Evolutionary conservation across 2,329 filamentous ascomycete species (phyloP).

Genomic region (Talaromyces verruculosus): DNA sequence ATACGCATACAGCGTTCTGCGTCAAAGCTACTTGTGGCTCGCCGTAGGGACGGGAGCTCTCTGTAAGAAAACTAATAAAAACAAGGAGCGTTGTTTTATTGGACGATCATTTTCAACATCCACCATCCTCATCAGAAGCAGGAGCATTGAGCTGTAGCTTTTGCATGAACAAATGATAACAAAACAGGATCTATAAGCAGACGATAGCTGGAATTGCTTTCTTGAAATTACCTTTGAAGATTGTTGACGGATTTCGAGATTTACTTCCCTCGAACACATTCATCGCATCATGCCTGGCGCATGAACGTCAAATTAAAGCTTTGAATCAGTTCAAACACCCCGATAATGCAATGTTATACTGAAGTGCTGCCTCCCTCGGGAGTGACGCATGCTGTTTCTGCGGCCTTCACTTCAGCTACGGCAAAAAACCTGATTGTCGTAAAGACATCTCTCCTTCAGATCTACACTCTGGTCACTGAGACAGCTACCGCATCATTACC

Average conservation of each 20-base stretch:
- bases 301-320: constrained; percentile 11
- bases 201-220: background rate
- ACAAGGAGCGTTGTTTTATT: constrained; percentile 13
- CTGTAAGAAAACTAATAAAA: background rate
- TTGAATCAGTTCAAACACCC: background rate
- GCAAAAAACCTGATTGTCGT: constrained; percentile 86
- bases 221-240: background rate
- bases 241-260: background rate
- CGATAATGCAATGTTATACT: constrained; percentile 89
- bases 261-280: background rate
- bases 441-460: constrained; percentile 87
- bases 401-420: constrained; percentile 73
- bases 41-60: constrained; percentile 10
- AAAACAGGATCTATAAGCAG: background rate
- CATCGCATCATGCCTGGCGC: constrained; percentile 12
- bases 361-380: constrained; percentile 93
- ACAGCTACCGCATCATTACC: constrained; percentile 51
- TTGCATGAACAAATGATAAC: background rate
- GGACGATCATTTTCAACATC: constrained; percentile 11
- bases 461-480: constrained; percentile 73
- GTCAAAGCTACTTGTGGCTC: background rate
- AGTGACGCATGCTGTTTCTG: constrained; percentile 79
- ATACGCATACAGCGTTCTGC: constrained; percentile 4
- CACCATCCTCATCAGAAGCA: background rate
- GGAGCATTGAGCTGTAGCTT: background rate